Conservation (phyloP, 305 asterid genomes). For the Solanum chacoense region DNA sequence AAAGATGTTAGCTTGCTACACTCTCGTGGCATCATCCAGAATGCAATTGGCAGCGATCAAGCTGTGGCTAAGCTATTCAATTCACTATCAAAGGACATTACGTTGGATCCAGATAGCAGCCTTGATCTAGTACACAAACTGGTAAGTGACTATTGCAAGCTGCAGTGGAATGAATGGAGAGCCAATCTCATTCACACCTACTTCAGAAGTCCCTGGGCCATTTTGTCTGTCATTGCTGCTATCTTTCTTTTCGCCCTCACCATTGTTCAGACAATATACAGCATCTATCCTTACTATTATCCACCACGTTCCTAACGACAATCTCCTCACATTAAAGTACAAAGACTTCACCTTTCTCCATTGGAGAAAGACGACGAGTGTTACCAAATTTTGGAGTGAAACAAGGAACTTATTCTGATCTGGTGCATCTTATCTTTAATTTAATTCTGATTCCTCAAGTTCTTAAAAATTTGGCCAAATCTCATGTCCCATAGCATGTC, state of each 20-base stretch:
- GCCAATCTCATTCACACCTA: slow-evolving; percentile 32
- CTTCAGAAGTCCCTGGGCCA: slow-evolving; percentile 43
- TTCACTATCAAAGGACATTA: slow-evolving; percentile 32
- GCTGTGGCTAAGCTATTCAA: slow-evolving; percentile 43
- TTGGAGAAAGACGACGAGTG: neutral
- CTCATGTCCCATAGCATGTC: neutral
- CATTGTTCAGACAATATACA: slow-evolving; percentile 27
- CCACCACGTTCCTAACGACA: neutral
- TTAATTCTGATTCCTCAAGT: neutral
- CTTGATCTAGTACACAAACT: slow-evolving; percentile 20
- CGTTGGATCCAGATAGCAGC: slow-evolving; percentile 32
- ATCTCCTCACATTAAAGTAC: neutral
- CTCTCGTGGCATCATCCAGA: slow-evolving; percentile 18
- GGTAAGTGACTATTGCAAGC: slow-evolving; percentile 28
- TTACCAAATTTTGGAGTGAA: neutral
- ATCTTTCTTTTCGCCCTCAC: slow-evolving; percentile 26
- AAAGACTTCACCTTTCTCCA: neutral
- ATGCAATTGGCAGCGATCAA: slow-evolving; percentile 30
- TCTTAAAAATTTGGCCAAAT: neutral
- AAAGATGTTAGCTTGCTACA: slow-evolving; percentile 38
- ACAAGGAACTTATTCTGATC: neutral
- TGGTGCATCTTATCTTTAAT: neutral
- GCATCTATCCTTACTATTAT: slow-evolving; percentile 12
- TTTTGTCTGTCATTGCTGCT: slow-evolving; percentile 33
- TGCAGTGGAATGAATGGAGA: slow-evolving; percentile 25